Conservation (phyloP, 306 rosid genomes). For the Oemleria cerasiformis region DNA sequence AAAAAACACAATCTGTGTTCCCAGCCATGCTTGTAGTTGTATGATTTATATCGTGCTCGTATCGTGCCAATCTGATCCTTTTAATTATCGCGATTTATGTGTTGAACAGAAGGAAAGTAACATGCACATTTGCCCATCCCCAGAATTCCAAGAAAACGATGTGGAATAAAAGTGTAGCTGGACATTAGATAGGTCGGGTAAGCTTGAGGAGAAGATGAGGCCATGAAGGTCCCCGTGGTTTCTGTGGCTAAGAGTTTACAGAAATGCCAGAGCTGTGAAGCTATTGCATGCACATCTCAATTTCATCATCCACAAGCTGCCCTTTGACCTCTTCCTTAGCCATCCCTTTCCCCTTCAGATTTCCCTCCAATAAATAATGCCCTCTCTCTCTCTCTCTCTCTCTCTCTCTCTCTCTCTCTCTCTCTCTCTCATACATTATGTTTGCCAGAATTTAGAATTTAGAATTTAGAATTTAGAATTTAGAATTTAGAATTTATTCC, state of each 20-base stretch:
- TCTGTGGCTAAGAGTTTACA: conserved; percentile 21
- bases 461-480: too few relatives aligned
- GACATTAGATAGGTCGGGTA: conserved; percentile 9
- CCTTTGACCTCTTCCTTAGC: conserved; percentile 19
- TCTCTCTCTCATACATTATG: conserved; percentile 1
- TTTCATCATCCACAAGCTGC: conserved; percentile 32
- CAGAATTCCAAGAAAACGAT: conserved; percentile 6
- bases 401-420: neutral
- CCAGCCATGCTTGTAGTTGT: too few relatives aligned
- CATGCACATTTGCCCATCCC: neutral
- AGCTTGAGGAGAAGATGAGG: conserved; percentile 13
- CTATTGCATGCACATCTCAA: conserved; percentile 20
- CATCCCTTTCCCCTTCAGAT: conserved; percentile 31
- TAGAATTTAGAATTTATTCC: too few relatives aligned
- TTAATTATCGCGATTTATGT: neutral
- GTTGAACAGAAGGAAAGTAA: too few relatives aligned
- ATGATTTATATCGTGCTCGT: neutral
- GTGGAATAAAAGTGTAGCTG: neutral
- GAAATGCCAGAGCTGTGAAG: neutral
- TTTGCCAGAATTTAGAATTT: neutral
- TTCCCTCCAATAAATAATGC: conserved; percentile 13
- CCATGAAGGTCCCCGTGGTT: conserved; percentile 20
- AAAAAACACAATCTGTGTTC: too few relatives aligned
- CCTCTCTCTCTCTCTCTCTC: conserved; percentile 6
- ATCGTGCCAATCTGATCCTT: neutral